These are phyloP conservation scores for Melaleuca quinquenervia DNA, from an alignment of 345 rosid genomes.

Conservation along the genomic window DNA sequence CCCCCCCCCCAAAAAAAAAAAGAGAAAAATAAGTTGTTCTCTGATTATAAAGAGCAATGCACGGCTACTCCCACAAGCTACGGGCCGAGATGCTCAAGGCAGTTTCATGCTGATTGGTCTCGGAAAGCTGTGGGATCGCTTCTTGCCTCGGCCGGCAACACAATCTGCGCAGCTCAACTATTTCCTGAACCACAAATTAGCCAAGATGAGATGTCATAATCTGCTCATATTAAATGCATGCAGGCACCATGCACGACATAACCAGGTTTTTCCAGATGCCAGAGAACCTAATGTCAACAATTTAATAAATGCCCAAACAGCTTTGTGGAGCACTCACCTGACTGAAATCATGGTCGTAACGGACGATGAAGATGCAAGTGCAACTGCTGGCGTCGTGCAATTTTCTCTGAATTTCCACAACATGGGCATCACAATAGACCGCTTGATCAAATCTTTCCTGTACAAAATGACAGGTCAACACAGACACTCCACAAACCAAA, in stretches of 20 bases:
- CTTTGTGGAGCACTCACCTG: slow-evolving; percentile 26
- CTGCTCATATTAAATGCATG: neutral
- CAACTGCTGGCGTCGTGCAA: slow-evolving; percentile 38
- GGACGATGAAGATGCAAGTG: slow-evolving; percentile 48
- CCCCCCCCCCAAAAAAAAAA: too few relatives aligned
- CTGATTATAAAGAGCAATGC: neutral
- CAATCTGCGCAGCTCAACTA: slow-evolving; percentile 20
- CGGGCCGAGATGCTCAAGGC: neutral
- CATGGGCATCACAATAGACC: slow-evolving; percentile 56
- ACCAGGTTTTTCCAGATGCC: neutral
- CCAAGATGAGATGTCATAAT: neutral
- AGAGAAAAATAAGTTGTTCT: neutral
- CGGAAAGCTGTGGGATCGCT: neutral
- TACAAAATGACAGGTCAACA: neutral
- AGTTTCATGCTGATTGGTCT: neutral
- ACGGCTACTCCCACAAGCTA: slow-evolving; percentile 5
- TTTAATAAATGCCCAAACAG: neutral
- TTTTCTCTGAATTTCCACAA: slow-evolving; percentile 41
- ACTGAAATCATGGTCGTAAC: slow-evolving; percentile 32
- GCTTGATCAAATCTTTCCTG: slow-evolving; percentile 56
- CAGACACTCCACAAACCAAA: neutral
- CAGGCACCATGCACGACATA: neutral
- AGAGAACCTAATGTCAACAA: neutral
- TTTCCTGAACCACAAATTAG: slow-evolving; percentile 18
- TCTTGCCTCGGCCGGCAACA: slow-evolving; percentile 30